Conservation (phyloP, 768 basidiomycete species). For the Collybiopsis luxurians region DNA sequence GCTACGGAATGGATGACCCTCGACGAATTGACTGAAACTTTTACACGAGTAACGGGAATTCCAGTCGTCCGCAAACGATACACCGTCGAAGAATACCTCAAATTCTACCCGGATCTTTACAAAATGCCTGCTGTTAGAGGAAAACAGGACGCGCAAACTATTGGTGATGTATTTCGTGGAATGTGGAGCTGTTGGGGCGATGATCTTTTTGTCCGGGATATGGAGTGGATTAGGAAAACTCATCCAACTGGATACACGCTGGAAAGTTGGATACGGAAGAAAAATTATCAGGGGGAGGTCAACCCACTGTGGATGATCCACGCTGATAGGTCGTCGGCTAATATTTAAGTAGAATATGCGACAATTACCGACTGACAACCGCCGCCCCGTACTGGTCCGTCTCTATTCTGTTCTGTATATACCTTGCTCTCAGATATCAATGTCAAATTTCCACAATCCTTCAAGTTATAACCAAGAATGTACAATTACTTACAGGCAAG, state of each 20-base stretch:
- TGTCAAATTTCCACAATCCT: no score
- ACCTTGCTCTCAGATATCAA: no score
- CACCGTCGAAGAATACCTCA: constrained; percentile 31
- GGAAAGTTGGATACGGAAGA: constrained; percentile 39
- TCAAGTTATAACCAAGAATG: no score
- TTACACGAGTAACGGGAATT: constrained; percentile 34
- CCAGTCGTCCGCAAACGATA: constrained; percentile 29
- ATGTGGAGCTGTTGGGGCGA: constrained; percentile 46
- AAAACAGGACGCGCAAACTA: constrained; percentile 29
- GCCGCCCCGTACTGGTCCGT: no score
- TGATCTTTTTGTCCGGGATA: constrained; percentile 38
- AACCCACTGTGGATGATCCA: no score
- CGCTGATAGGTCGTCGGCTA: no score
- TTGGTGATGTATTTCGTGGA: constrained; percentile 37
- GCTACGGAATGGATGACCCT: constrained; percentile 34
- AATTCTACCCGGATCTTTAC: constrained; percentile 23
- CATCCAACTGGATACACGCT: constrained; percentile 33
- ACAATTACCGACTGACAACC: no score
- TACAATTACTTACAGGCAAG: no score
- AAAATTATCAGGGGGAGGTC: constrained; percentile 24
- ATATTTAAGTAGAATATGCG: no score
- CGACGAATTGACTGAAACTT: constrained; percentile 33
- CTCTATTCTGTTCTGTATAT: no score
- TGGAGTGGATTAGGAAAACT: constrained; percentile 38
- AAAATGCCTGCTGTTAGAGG: constrained; percentile 22